A percentile compares a stretch with the other conserved stretches of the same genome.
Evolutionary conservation across 768 basidiomycete genomes (phyloP).

Genomic region (Cyclocybe aegerita): DNA sequence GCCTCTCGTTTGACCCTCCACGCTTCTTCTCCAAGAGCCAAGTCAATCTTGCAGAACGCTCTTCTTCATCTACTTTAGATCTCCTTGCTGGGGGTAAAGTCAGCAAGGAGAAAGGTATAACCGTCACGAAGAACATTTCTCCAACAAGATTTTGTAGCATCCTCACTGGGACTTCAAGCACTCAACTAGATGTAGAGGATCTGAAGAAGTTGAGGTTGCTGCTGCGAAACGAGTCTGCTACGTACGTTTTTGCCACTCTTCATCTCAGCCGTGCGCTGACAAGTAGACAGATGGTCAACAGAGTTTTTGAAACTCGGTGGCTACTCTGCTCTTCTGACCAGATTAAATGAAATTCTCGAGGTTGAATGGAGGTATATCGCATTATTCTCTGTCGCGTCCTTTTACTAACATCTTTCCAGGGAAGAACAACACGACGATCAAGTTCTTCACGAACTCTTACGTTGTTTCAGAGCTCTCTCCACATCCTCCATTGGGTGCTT

Average conservation of each 20-base stretch:
- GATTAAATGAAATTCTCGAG: constrained; percentile 88
- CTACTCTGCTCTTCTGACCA: constrained; percentile 78
- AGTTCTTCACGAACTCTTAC: constrained; percentile 85
- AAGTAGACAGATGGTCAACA: constrained; percentile 74
- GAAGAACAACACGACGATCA: constrained; percentile 99
- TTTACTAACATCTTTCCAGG: constrained; percentile 35
- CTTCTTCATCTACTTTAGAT: constrained; percentile 43
- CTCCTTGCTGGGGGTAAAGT: constrained; percentile 37
- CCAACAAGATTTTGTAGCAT: constrained; percentile 69
- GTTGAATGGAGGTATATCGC: constrained; percentile 92
- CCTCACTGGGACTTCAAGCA: constrained; percentile 66
- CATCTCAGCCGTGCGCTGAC: background rate
- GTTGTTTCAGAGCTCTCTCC: constrained; percentile 91
- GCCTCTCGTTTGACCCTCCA: constrained; percentile 57
- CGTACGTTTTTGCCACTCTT: constrained; percentile 38
- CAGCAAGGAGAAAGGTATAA: constrained; percentile 40
- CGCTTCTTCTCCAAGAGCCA: constrained; percentile 55
- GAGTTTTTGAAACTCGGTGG: constrained; percentile 83
- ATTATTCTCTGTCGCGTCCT: background rate
- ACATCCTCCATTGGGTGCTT: constrained; percentile 88
- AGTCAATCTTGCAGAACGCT: constrained; percentile 33
- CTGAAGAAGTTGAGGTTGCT: constrained; percentile 87
- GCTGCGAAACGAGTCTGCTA: constrained; percentile 89
- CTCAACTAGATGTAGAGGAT: constrained; percentile 77
- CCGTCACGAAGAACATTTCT: constrained; percentile 47